Percentiles rank a stretch among this genome's conserved stretches.
These are phyloP conservation scores for Chimonanthus praecox DNA, from an alignment of 164 flowering plant species.

Conservation along the genomic window DNA sequence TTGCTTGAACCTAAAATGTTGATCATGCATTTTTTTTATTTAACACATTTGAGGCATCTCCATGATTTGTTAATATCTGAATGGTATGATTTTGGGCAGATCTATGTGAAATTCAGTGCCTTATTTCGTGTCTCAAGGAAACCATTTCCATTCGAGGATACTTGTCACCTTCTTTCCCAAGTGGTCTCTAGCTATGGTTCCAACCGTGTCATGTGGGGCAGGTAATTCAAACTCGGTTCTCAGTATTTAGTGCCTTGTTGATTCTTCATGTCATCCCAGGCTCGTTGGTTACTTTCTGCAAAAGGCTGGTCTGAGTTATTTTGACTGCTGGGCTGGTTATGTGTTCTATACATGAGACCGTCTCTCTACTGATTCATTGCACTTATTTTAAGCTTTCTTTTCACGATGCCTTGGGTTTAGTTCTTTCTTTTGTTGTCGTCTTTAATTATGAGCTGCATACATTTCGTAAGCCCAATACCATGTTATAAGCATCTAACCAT, in stretches of 20 bases:
- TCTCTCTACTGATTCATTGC: too few relatives aligned
- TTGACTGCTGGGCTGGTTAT: too few relatives aligned
- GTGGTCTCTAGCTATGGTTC: constrained; percentile 71
- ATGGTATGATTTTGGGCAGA: constrained; percentile 37
- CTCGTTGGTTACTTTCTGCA: too few relatives aligned
- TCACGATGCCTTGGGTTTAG: too few relatives aligned
- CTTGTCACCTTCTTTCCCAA: constrained; percentile 43
- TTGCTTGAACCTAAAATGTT: neutral
- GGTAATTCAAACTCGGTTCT: constrained; percentile 27
- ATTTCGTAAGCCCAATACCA: too few relatives aligned
- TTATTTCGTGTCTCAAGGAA: constrained; percentile 75
- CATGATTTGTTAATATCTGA: neutral
- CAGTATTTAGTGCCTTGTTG: neutral
- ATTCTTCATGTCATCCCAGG: neutral
- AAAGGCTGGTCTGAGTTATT: too few relatives aligned
- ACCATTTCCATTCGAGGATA: constrained; percentile 62
- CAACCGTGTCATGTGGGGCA: constrained; percentile 90
- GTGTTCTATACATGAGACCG: too few relatives aligned
- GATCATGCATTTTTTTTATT: neutral
- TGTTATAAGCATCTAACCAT: too few relatives aligned
- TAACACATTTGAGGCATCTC: neutral
- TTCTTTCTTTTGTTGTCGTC: too few relatives aligned
- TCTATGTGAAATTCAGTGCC: constrained; percentile 86
- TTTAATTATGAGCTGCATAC: too few relatives aligned
- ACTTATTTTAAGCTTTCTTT: too few relatives aligned